Evolutionary conservation across 306 rosid genomes (phyloP).

Genomic region (Gastrolobium villosum): DNA sequence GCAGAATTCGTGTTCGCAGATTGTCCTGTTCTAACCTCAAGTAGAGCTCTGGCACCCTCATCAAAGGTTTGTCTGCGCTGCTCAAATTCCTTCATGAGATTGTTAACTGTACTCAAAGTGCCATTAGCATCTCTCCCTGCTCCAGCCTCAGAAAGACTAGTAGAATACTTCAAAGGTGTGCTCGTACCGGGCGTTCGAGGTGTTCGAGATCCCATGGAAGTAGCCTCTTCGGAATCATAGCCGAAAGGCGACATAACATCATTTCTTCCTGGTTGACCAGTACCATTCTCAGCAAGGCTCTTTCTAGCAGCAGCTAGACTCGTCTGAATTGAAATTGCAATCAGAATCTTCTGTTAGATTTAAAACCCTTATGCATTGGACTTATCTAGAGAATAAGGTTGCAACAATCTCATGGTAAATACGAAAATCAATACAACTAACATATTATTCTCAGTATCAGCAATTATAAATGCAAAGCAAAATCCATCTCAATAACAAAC

Average conservation of each 20-base stretch:
- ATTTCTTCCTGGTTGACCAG: slow-evolving; percentile 59
- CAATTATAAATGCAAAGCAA: background rate
- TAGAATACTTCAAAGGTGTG: slow-evolving; percentile 73
- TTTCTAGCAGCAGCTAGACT: slow-evolving; percentile 89
- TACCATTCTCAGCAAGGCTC: slow-evolving; percentile 72
- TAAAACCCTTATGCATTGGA: slow-evolving; percentile 5
- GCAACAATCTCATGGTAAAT: background rate
- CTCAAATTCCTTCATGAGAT: slow-evolving; percentile 82
- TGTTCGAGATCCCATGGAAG: slow-evolving; percentile 81
- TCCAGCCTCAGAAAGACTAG: slow-evolving; percentile 56
- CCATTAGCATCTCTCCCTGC: slow-evolving; percentile 65
- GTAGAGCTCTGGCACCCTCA: slow-evolving; percentile 70
- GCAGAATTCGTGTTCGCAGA: slow-evolving; percentile 49
- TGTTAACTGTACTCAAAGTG: slow-evolving; percentile 55
- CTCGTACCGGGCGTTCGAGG: slow-evolving; percentile 81
- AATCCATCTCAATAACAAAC: slow-evolving; percentile 6
- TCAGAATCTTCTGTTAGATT: slow-evolving; percentile 35
- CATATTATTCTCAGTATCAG: background rate
- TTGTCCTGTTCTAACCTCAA: slow-evolving; percentile 64
- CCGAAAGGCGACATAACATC: slow-evolving; percentile 55
- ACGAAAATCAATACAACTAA: background rate
- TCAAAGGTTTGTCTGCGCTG: slow-evolving; percentile 74
- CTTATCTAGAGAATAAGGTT: background rate
- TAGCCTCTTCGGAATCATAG: slow-evolving; percentile 79
- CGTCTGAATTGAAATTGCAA: slow-evolving; percentile 68